Conservation (phyloP, 768 basidiomycete genomes). For the Floccularia luteovirens region DNA sequence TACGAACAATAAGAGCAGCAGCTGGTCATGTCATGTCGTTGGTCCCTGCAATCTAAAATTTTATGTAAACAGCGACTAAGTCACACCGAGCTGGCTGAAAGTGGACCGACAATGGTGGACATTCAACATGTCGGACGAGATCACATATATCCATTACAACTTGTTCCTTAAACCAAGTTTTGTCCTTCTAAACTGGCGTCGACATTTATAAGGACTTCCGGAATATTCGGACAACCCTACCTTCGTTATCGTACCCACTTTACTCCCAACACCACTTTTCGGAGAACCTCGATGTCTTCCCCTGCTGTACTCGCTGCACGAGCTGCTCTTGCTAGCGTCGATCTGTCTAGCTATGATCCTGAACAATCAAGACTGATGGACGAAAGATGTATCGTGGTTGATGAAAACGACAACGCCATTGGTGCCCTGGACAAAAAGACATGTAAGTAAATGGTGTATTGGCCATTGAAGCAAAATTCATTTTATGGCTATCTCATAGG, state of each 20-base stretch:
- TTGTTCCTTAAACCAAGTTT: too few species aligned
- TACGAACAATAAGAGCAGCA: too few species aligned
- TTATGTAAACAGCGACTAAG: too few species aligned
- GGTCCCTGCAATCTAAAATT: not conserved
- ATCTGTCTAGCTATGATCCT: constrained; percentile 79
- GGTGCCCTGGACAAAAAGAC: constrained; percentile 95
- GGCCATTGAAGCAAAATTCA: not conserved
- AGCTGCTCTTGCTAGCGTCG: constrained; percentile 63
- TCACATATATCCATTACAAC: too few species aligned
- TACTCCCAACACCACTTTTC: not conserved
- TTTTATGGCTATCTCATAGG: constrained; percentile 38
- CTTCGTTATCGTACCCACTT: not conserved
- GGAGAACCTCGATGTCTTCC: constrained; percentile 41
- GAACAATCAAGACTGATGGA: constrained; percentile 96
- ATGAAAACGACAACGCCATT: constrained; percentile 77
- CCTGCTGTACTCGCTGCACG: constrained; percentile 57
- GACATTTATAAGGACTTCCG: too few species aligned
- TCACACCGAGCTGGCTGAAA: too few species aligned
- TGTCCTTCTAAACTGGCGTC: too few species aligned
- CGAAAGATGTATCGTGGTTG: constrained; percentile 88
- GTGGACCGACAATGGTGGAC: too few species aligned
- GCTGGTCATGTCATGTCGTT: not conserved
- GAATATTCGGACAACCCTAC: too few species aligned
- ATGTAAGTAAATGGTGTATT: constrained; percentile 43
- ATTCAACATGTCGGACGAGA: too few species aligned